A percentile compares a stretch with the other conserved stretches of the same genome.
These are phyloP conservation scores for Leccinum ponderosum DNA, from an alignment of 1,284 basidiomycete species.

Conservation along the genomic window DNA sequence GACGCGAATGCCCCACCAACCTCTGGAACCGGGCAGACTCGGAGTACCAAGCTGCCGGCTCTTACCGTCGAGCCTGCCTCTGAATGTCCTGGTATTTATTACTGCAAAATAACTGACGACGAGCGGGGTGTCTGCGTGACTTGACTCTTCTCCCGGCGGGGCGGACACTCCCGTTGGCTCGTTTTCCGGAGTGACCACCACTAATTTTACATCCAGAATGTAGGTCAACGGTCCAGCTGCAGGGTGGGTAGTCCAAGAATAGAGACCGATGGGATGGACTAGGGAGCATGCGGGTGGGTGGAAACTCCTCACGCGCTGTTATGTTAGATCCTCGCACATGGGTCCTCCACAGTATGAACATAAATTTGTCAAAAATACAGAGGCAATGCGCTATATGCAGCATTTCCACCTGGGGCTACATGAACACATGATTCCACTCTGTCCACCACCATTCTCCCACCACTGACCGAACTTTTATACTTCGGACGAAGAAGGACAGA, in stretches of 20 bases:
- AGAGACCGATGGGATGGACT: not conserved
- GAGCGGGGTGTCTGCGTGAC: not conserved
- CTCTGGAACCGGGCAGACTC: not conserved
- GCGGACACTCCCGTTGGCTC: not conserved
- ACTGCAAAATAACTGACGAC: not conserved
- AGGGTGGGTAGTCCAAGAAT: not conserved
- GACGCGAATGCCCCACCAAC: not conserved
- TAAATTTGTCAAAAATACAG: not conserved
- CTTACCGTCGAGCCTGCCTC: not conserved
- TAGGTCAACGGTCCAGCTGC: not conserved
- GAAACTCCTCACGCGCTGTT: not conserved
- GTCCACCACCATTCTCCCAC: not conserved
- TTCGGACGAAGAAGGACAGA: conserved; percentile 33
- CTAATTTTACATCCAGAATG: not conserved
- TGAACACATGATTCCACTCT: not conserved
- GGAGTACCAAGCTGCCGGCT: not conserved
- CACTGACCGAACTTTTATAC: not conserved
- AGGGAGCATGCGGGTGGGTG: not conserved
- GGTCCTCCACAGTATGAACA: not conserved
- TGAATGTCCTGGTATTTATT: not conserved
- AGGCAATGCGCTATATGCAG: not conserved
- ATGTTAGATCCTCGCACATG: not conserved
- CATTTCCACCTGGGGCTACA: not conserved
- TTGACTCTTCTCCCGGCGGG: not conserved
- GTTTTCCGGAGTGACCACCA: not conserved